Base-by-base conservation (phyloP, 2,329 filamentous ascomycete genomes). In the Aspergillus persii region DNA sequence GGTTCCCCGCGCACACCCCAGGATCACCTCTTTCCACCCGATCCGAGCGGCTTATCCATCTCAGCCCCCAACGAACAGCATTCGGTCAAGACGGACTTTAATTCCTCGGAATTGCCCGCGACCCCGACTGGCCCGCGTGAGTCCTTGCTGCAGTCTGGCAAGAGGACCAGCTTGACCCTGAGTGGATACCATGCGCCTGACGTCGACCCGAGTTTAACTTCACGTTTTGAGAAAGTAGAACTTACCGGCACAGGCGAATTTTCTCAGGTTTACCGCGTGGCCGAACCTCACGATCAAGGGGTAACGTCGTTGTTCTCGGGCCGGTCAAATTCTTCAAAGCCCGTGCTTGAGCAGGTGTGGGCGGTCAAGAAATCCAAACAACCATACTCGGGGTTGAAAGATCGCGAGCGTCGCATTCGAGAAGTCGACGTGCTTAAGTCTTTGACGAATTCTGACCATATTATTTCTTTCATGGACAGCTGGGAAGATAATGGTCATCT, bases 341-440 rank as follows among this genome's bases (percentile, higher is more conserved):
- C 84, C 7, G 69, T 83, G 26, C 80, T 83, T 33, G 81, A 83
- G 36, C 81, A 84, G 56, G 87, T 96, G 0, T 98, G 89, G 80
- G 94, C 94, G 2, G 93, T 99, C 56, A 99, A 99, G 81, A 98
- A 96, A 79, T 88, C 91, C 61, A 90, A 90, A 69, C 85, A 92
- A 60, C 87, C 91, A 7, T 93, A 91, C 69, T 83, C 86, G 56
- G 93, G 95, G 23, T 80, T 84, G 52, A 89, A 86, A 70, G 93
- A 97, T 73, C 89, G 92, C n/a, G 84, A 91, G 66, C 81, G 86
- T 60, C 95, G 95, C 76, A 83, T 96, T 67, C 87, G 90, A 48
- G 95, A 99, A 76, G 94, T 96, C 3, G 81, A 86, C 18, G 87
- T 92, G 23, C 81, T 99, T 50, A 87, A 89, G 69, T 83, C 86